These are phyloP conservation scores for Tripidium arundinaceum DNA, from an alignment of 202 grass and related monocot genomes.

Conservation along the genomic window DNA sequence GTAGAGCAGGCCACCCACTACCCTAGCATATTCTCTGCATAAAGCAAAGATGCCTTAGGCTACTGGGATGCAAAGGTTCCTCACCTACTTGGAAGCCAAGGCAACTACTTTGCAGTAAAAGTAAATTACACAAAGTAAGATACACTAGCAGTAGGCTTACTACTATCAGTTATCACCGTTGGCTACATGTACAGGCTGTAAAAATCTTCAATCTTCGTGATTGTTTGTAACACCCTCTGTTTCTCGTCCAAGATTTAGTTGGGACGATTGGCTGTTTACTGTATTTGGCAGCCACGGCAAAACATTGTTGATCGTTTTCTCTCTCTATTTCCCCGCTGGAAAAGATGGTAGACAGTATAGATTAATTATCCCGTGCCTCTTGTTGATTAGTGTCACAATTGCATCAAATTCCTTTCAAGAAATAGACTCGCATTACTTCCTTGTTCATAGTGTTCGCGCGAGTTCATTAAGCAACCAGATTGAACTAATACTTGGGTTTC, in stretches of 20 bases:
- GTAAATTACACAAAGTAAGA: too few relatives aligned
- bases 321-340: background rate
- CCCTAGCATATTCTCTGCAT: too few relatives aligned
- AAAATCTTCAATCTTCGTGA: background rate
- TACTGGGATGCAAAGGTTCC: too few relatives aligned
- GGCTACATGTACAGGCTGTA: background rate
- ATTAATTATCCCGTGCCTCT: background rate
- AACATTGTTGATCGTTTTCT: background rate
- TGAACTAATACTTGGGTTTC: background rate
- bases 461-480: background rate
- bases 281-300: background rate
- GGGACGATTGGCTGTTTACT: background rate
- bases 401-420: background rate
- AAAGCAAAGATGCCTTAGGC: too few relatives aligned
- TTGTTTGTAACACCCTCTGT: background rate
- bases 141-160: too few relatives aligned
- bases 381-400: background rate
- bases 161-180: background rate
- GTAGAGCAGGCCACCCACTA: too few relatives aligned
- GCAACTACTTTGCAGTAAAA: too few relatives aligned
- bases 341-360: background rate
- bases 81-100: too few relatives aligned
- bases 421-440: background rate
- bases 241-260: background rate
- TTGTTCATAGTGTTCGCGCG: background rate